Evolutionary conservation across 2,329 filamentous ascomycete species (phyloP).

Genomic region (Aspergillus melleus): DNA sequence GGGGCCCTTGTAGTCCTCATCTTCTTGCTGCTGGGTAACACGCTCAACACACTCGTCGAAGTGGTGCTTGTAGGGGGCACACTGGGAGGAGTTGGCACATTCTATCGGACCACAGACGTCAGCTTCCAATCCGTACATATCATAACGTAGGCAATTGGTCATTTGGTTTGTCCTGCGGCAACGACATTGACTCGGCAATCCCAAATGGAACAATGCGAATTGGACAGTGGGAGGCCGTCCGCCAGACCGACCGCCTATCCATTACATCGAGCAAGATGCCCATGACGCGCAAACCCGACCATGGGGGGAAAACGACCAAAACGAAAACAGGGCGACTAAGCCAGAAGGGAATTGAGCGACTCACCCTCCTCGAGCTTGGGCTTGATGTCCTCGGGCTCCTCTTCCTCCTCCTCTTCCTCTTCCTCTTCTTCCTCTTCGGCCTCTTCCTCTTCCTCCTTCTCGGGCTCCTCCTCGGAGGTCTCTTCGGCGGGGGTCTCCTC

Average conservation of each 20-base stretch:
- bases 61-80: conserved; percentile 90
- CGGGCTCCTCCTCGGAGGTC: conserved; percentile 52
- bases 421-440: conserved; percentile 70
- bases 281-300: neutral
- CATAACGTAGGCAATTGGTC: neutral
- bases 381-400: conserved; percentile 82
- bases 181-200: conserved; percentile 16
- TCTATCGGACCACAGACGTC: conserved; percentile 55
- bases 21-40: conserved; percentile 68
- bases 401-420: conserved; percentile 79
- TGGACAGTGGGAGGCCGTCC: neutral
- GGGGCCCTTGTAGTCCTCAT: conserved; percentile 68
- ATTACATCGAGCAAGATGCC: neutral
- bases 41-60: conserved; percentile 97
- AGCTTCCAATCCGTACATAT: neutral
- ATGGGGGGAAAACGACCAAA: neutral
- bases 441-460: conserved; percentile 52
- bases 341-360: conserved; percentile 41
- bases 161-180: neutral
- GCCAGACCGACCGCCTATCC: neutral
- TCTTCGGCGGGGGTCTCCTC: conserved; percentile 48
- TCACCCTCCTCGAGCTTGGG: conserved; percentile 88
- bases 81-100: conserved; percentile 83
- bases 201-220: neutral
- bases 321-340: neutral